A percentile compares a stretch with the other conserved stretches of the same genome.
phyloP scores from a whole-genome alignment of 176 grass and related monocot species.

The Microstegium vimineum region DNA sequence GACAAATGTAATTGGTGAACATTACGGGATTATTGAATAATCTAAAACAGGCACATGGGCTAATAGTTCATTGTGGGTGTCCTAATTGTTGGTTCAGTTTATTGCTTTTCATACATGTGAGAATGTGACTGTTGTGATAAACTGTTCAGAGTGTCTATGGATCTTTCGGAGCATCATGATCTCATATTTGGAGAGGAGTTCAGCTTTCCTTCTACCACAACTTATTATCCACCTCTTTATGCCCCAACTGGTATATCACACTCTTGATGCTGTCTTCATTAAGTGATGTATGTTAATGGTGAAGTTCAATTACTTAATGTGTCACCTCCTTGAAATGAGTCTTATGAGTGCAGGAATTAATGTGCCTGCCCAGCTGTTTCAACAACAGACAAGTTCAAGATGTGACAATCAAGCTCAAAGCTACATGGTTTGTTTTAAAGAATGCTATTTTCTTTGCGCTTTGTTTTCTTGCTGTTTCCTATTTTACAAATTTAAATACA shows the following conservation, averaged over 20 bases:
- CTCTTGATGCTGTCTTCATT: conserved; percentile 2
- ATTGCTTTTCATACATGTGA: background rate
- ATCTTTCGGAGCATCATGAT: conserved; percentile 33
- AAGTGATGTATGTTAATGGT: conserved; percentile 7
- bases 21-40: background rate
- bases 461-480: background rate
- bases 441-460: background rate
- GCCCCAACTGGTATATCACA: conserved; percentile 27
- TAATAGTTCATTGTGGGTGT: background rate
- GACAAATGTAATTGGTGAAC: background rate
- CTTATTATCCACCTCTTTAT: conserved; percentile 44
- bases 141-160: conserved; percentile 27
- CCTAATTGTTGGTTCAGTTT: background rate
- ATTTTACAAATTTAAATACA: conserved; percentile 4
- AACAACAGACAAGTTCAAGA: conserved; percentile 39
- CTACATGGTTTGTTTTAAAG: conserved; percentile 39
- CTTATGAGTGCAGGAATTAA: conserved; percentile 31
- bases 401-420: conserved; percentile 51
- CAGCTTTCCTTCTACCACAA: conserved; percentile 26
- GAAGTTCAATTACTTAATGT: conserved; percentile 20
- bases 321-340: background rate
- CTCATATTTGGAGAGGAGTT: conserved; percentile 54
- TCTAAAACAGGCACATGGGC: background rate
- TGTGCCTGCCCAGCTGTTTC: conserved; percentile 52
- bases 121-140: background rate